Percentiles rank a stretch among this genome's conserved stretches.
These are phyloP conservation scores for Limonium bicolor DNA, from an alignment of 148 eudicot genomes.

Conservation along the genomic window DNA sequence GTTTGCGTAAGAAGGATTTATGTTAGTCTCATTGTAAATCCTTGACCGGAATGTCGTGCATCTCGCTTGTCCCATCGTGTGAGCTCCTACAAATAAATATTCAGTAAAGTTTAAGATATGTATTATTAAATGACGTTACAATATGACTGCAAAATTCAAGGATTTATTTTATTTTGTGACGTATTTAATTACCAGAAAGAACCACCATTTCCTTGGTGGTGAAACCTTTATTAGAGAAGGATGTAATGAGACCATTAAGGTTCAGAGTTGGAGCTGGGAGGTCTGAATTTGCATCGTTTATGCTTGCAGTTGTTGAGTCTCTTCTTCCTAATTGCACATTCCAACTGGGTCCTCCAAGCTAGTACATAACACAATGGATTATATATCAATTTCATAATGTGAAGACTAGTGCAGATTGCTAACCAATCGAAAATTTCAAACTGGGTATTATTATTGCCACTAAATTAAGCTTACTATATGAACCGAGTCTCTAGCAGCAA, in stretches of 20 bases:
- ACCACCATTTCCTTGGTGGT: constrained; percentile 3
- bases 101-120: no score
- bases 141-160: no score
- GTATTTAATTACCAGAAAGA: neutral
- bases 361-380: neutral
- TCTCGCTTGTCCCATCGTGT: constrained; percentile 66
- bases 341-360: constrained; percentile 9
- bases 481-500: constrained; percentile 7
- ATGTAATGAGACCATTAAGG: neutral
- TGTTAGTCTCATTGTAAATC: constrained; percentile 50
- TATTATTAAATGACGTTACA: no score
- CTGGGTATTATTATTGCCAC: neutral
- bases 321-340: constrained; percentile 11
- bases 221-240: constrained; percentile 1
- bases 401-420: neutral
- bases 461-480: neutral
- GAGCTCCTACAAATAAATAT: constrained; percentile 26
- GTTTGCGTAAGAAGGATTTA: constrained; percentile 29
- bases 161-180: neutral
- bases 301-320: constrained; percentile 8
- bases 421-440: neutral
- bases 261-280: constrained; percentile 1
- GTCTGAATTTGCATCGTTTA: neutral
- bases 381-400: neutral
- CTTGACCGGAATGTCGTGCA: constrained; percentile 36